Conservation (phyloP, 345 rosid genomes). For the Theobroma cacao region DNA sequence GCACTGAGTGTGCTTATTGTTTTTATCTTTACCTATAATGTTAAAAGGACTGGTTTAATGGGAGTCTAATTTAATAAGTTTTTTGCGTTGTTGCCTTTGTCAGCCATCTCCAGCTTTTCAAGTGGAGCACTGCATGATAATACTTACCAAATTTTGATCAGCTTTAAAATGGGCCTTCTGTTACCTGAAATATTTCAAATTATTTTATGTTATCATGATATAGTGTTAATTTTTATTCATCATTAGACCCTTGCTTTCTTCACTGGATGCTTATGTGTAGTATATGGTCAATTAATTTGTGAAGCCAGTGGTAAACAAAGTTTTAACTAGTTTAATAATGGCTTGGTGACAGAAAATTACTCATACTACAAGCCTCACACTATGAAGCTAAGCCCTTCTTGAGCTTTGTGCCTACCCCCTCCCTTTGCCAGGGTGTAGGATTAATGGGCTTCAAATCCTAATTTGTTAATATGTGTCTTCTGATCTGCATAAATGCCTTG, state of each 20-base stretch:
- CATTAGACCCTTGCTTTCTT: neutral
- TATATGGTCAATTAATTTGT: neutral
- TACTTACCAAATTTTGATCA: neutral
- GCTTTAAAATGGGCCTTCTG: neutral
- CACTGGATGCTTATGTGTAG: neutral
- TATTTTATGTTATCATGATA: neutral
- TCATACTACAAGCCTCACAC: neutral
- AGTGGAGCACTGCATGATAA: neutral
- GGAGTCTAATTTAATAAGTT: neutral
- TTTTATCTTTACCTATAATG: neutral
- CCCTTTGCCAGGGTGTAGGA: neutral
- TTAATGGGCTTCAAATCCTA: neutral
- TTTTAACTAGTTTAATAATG: neutral
- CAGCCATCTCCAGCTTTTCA: neutral
- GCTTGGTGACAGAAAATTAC: neutral
- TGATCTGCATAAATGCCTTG: neutral
- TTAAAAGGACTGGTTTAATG: neutral
- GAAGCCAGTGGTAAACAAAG: neutral
- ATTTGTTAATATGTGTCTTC: neutral
- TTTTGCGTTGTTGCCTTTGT: neutral
- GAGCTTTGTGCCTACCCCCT: neutral
- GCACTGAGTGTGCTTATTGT: neutral
- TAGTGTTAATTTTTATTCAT: neutral
- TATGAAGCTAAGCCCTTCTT: neutral
- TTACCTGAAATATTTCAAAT: neutral